Conservation (phyloP, 306 rosid species). For the Urtica urens region DNA sequence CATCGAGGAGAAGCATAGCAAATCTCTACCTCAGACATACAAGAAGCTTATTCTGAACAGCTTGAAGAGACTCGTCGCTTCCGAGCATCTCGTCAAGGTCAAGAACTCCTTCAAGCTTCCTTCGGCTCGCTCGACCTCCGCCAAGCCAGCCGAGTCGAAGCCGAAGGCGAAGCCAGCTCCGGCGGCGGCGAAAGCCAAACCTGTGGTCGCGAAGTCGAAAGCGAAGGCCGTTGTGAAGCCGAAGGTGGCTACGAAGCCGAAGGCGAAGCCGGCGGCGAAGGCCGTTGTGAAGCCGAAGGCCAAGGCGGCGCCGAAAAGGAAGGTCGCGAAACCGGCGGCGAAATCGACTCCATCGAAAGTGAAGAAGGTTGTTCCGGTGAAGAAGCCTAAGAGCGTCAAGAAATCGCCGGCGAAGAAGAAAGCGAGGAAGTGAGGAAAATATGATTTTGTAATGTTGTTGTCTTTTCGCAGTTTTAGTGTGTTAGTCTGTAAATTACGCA, state of each 20-base stretch:
- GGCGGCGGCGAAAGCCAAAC: constrained; percentile 14
- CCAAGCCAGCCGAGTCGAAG: background rate
- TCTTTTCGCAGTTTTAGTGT: background rate
- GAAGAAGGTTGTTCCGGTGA: constrained; percentile 25
- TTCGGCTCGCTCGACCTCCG: constrained; percentile 4
- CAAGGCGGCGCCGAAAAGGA: constrained; percentile 14
- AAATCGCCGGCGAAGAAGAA: constrained; percentile 30
- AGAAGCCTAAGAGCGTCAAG: constrained; percentile 22
- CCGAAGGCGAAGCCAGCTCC: constrained; percentile 10
- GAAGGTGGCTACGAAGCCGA: constrained; percentile 10
- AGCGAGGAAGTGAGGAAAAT: constrained; percentile 20
- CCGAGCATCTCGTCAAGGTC: constrained; percentile 64
- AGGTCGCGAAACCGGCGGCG: constrained; percentile 29
- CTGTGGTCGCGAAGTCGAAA: constrained; percentile 18
- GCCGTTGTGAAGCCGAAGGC: constrained; percentile 14
- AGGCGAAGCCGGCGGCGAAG: constrained; percentile 14
- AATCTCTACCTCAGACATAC: constrained; percentile 41
- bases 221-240: constrained; percentile 17
- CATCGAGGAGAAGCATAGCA: constrained; percentile 41
- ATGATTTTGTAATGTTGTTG: background rate
- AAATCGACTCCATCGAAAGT: constrained; percentile 17
- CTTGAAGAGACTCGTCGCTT: constrained; percentile 54
- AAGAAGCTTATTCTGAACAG: constrained; percentile 50
- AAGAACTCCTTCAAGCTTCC: constrained; percentile 69
- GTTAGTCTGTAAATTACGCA: constrained; percentile 17